A percentile compares a stretch with the other conserved stretches of the same genome.
Conservation (phyloP, 345 rosid species). For the Aquilaria malaccensis region DNA sequence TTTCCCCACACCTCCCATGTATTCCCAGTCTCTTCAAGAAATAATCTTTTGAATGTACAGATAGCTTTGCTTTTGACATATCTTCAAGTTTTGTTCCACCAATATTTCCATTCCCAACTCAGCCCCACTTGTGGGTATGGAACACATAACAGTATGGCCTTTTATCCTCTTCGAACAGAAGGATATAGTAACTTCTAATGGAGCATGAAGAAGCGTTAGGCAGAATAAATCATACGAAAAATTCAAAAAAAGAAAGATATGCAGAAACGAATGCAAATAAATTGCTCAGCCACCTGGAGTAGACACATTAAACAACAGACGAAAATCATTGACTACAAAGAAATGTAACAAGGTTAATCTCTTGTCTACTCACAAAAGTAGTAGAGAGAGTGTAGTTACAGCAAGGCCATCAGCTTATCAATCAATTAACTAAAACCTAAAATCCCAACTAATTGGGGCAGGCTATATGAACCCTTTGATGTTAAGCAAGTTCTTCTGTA, state of each 20-base stretch:
- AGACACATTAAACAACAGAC: neutral
- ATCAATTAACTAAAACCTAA: no score
- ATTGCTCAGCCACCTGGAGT: no score
- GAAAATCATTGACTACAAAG: neutral
- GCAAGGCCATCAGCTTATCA: no score
- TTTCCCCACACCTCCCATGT: constrained; percentile 87
- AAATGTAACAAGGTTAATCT: no score
- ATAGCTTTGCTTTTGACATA: constrained; percentile 79
- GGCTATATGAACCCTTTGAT: no score
- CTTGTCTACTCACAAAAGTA: no score
- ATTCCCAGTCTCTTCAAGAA: constrained; percentile 92
- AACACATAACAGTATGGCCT: constrained; percentile 66
- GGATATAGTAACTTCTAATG: constrained; percentile 64
- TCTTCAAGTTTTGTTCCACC: constrained; percentile 71
- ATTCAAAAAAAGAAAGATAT: neutral
- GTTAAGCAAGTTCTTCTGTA: no score
- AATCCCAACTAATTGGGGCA: no score
- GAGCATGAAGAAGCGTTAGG: constrained; percentile 12
- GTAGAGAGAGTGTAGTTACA: no score
- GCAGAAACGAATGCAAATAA: no score
- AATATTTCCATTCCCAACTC: constrained; percentile 83
- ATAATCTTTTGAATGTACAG: constrained; percentile 49
- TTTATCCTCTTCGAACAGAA: constrained; percentile 83
- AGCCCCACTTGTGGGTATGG: constrained; percentile 76
- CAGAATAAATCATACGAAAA: neutral